Conservation (phyloP, 345 rosid genomes). For the Aurinia saxatilis region DNA sequence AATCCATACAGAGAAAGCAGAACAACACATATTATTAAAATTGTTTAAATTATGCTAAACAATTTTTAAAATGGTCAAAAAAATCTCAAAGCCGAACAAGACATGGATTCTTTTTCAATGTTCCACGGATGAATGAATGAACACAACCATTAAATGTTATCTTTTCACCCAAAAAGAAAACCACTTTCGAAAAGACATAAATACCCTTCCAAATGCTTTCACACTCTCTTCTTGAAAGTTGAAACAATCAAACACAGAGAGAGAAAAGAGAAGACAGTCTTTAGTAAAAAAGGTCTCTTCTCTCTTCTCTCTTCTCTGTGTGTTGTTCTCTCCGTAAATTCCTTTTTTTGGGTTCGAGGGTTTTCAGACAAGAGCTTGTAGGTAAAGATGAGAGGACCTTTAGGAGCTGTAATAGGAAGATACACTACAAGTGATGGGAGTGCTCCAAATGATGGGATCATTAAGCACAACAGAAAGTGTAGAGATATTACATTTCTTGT, state of each 20-base stretch:
- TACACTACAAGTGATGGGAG: constrained; percentile 90
- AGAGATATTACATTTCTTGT: constrained; percentile 79
- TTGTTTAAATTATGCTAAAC: neutral
- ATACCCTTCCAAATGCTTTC: constrained; percentile 20
- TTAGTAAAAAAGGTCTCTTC: neutral
- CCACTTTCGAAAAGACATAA: constrained; percentile 22
- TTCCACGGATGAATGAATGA: constrained; percentile 24
- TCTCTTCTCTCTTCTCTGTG: no score
- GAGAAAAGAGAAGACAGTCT: neutral
- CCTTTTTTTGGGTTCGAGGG: constrained; percentile 1
- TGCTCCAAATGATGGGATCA: constrained; percentile 70
- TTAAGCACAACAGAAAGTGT: constrained; percentile 87
- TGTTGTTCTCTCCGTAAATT: constrained; percentile 17
- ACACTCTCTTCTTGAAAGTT: constrained; percentile 23
- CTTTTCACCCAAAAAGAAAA: constrained; percentile 13
- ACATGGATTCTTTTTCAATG: constrained; percentile 25
- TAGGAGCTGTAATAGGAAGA: constrained; percentile 86
- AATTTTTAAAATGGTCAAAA: neutral
- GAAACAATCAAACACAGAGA: constrained; percentile 6
- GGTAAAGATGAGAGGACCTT: constrained; percentile 37
- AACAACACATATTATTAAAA: constrained; percentile 2
- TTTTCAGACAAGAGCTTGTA: constrained; percentile 13
- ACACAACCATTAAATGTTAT: constrained; percentile 4
- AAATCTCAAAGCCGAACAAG: constrained; percentile 13
- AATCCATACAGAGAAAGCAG: neutral